Evolutionary conservation across 352 stramenopile genomes (phyloP).

Genomic region (Phytophthora sansomeana): DNA sequence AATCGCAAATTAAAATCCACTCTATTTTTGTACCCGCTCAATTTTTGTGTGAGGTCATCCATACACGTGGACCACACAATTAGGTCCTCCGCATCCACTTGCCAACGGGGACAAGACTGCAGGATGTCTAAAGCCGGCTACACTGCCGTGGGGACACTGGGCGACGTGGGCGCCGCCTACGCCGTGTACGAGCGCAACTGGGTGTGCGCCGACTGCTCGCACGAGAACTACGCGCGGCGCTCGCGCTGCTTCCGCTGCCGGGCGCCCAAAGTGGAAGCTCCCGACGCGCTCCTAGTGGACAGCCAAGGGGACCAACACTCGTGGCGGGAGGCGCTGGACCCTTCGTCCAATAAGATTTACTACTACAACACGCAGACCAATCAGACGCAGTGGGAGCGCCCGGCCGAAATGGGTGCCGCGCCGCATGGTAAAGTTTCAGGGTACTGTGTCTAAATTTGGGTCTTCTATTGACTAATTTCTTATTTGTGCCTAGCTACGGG

Average conservation of each 20-base stretch:
- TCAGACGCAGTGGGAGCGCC: conserved; percentile 91
- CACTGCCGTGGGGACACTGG: conserved; percentile 82
- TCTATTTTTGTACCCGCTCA: background rate
- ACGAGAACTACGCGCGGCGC: conserved; percentile 88
- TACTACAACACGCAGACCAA: conserved; percentile 94
- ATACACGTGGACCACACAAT: too few relatives aligned
- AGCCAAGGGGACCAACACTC: conserved; percentile 58
- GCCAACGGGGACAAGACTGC: too few relatives aligned
- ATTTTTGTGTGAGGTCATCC: background rate
- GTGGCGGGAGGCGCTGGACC: conserved; percentile 94
- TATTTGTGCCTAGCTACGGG: conserved; percentile 67
- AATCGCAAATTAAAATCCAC: conserved; percentile 6
- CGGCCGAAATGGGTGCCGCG: conserved; percentile 91
- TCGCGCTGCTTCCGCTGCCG: conserved; percentile 86
- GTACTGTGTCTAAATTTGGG: background rate
- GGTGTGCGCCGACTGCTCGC: conserved; percentile 82
- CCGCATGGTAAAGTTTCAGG: conserved; percentile 46
- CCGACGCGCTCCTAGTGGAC: conserved; percentile 66
- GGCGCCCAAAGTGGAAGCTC: conserved; percentile 69
- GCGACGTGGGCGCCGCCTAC: conserved; percentile 86
- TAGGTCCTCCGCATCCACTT: too few relatives aligned
- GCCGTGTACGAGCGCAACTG: conserved; percentile 93
- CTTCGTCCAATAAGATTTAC: conserved; percentile 92
- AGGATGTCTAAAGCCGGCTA: too few relatives aligned
- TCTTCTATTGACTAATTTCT: background rate